Evolutionary conservation across 225 moss, liverwort and hornwort species (phyloP).

Genomic region (Polytrichum commune): DNA sequence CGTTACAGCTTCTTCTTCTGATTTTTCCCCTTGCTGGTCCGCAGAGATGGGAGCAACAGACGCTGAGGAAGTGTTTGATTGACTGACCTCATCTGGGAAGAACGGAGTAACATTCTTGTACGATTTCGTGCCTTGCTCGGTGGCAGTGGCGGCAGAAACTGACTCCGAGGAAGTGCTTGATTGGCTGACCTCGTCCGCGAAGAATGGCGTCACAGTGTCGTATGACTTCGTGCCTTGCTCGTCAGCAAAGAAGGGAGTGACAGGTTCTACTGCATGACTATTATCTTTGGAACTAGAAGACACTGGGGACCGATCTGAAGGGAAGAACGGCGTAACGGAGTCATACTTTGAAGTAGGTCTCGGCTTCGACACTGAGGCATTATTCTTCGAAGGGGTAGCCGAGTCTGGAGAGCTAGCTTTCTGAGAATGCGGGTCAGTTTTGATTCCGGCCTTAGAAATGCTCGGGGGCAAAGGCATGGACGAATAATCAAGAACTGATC

Average conservation of each 20-base stretch:
- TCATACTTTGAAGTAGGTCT: conserved; percentile 20
- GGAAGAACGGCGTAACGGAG: conserved; percentile 28
- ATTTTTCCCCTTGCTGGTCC: too few relatives aligned
- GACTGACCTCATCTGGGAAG: conserved; percentile 15
- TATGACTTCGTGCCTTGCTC: conserved; percentile 14
- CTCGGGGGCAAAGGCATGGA: conserved; percentile 36
- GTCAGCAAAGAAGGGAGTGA: conserved; percentile 21
- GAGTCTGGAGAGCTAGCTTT: conserved; percentile 7
- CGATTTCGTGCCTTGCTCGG: background rate
- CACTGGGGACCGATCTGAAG: conserved; percentile 18
- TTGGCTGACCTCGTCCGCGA: too few relatives aligned
- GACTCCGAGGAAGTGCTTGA: too few relatives aligned
- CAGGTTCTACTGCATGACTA: conserved; percentile 1
- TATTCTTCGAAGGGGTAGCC: conserved; percentile 20
- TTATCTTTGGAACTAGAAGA: background rate
- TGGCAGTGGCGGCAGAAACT: too few relatives aligned
- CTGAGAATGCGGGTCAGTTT: conserved; percentile 5
- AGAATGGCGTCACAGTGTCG: background rate
- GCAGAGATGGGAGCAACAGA: too few relatives aligned
- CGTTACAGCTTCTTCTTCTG: background rate
- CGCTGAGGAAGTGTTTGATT: too few relatives aligned
- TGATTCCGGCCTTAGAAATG: conserved; percentile 19
- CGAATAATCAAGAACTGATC: conserved; percentile 7
- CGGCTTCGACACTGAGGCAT: conserved; percentile 3
- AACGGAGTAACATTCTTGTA: conserved; percentile 11